Base-by-base conservation (phyloP, 2,329 filamentous ascomycete species). In the Sporothrix humicola region DNA sequence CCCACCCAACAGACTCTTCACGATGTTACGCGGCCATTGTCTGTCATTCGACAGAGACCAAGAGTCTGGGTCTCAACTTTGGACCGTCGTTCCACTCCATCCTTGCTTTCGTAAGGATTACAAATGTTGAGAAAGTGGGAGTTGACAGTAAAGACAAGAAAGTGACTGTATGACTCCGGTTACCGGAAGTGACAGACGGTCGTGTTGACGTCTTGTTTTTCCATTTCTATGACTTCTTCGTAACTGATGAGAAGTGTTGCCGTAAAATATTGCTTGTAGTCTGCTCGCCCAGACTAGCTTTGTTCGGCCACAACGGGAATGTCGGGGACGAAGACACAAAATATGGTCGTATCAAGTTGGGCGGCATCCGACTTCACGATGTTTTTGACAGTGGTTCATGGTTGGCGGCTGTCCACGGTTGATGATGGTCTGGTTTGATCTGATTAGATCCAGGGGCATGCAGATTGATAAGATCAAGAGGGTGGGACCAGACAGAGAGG, bases 381-480 rank as follows among this genome's bases (percentile, higher is more conserved):
- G 23, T 26, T 26, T 26, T 26, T 26, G 23, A 26, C 23, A 26
- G 23, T 26, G 23, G 23, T 26, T 26, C 23, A 26, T 26, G 23
- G 23, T 26, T 26, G 23, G 23, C 23, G 23, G 23, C 23, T 26
- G 48, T 15, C 17, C 12, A 15, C 48, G 17, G 9, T 50, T 48
- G 42, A 65, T n/a, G 42, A 65, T 65, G 42, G n/a, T 50, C 12
- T 50, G 17, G 48, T 68, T 68, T 68, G 44, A 68, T 68, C 63
- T 52, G 63, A 68, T 68, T 50, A 68, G 63, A 68, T 68, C 61
- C 58, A 42, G 15, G 13, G 31, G 23, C 26, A 26, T 61, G 31
- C 31, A 61, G 54, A 58, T 58, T 61, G 58, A 61, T 61, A 61
- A 61, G 58, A 61, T 61, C 59, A 68, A 50, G n/a, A 17, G n/a